Base-by-base conservation (phyloP, 2,329 filamentous ascomycete genomes). In the Phialocephala sp. region DNA sequence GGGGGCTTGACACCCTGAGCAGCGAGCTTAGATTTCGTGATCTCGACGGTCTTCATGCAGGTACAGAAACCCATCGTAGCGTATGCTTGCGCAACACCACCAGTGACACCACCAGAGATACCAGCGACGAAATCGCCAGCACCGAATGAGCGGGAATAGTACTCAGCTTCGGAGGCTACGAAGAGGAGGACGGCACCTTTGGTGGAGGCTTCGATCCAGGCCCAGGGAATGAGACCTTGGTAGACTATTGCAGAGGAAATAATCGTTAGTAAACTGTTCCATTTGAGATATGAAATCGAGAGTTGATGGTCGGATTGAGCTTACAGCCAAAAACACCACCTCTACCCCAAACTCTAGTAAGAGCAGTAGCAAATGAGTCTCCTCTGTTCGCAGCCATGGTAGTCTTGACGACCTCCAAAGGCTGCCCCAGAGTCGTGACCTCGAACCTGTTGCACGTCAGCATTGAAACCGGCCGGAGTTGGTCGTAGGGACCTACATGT, bases 1-100 rank as follows among this genome's bases (percentile, higher is more conserved):
- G 89, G 91, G 27, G 93, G 92, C 83, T 93, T 92, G 72, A 90
- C 88, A 74, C 95, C 95, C 52, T 88, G 72, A 39, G 92, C 90
- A 15, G 92, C 93, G 77, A 95, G 85, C 87, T 98, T 98, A 86
- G 95, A 91, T 84, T 97, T 96, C 77, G 95, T 99, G 82, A 99
- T 99, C 82, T 99, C 95, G 72, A 98, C 95, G 70, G 95, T 99
- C 89, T 99, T 99, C 95, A 99, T 99, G 88, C 95, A 99, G 68
- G 95, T 99, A 83, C 95, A 99, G 89, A 99, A 99, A 73, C 95
- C 95, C 94, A 99, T 99, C 79, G 95, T 99, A 72, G 95, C 95
- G 80, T 99, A 99, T 67, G 95, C 95, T 84, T 99, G 95, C 56
- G 94, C 95, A 66, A 99, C 89, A 86, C 95, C 95, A 78, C 95